These are phyloP conservation scores for Paecilomyces dactylethromorphus DNA, from an alignment of 2,329 filamentous ascomycete genomes.

Conservation along the genomic window DNA sequence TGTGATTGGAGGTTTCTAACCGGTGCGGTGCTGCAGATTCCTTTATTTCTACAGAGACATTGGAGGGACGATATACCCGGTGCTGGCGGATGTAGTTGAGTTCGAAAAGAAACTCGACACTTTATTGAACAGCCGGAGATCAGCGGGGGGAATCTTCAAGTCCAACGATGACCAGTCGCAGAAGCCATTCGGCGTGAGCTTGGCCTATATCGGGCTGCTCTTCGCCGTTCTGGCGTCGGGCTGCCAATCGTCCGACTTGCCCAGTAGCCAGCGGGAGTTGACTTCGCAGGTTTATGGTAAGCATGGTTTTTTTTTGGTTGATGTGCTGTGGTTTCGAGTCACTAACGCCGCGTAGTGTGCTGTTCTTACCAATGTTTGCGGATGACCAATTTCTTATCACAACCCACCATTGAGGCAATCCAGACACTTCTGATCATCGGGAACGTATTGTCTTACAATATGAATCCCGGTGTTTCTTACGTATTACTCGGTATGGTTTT, in stretches of 20 bases:
- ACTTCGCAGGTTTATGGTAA: conserved; percentile 58
- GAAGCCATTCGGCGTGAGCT: conserved; percentile 50
- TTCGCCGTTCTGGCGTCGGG: conserved; percentile 59
- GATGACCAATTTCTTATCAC: conserved; percentile 58
- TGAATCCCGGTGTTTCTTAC: conserved; percentile 60
- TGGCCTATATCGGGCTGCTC: conserved; percentile 53
- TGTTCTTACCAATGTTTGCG: conserved; percentile 60
- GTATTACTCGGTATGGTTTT: conserved; percentile 44
- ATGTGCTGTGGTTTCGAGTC: conserved; percentile 12
- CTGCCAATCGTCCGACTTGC: conserved; percentile 53
- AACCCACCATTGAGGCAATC: conserved; percentile 55
- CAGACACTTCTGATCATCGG: conserved; percentile 57
- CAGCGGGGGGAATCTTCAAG: conserved; percentile 36
- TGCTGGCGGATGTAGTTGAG: conserved; percentile 49
- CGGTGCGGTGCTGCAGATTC: conserved; percentile 31
- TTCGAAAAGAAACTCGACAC: conserved; percentile 50
- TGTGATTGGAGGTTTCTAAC: conserved; percentile 3
- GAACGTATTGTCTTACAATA: conserved; percentile 57
- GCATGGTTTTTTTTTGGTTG: conserved; percentile 13
- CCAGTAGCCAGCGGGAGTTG: conserved; percentile 54
- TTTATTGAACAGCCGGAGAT: conserved; percentile 47
- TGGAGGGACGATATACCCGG: conserved; percentile 55
- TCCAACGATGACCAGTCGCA: conserved; percentile 40
- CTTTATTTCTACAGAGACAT: conserved; percentile 54
- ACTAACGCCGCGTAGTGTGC: conserved; percentile 41